Conservation (phyloP, 768 basidiomycete genomes). For the Suillus americanus region DNA sequence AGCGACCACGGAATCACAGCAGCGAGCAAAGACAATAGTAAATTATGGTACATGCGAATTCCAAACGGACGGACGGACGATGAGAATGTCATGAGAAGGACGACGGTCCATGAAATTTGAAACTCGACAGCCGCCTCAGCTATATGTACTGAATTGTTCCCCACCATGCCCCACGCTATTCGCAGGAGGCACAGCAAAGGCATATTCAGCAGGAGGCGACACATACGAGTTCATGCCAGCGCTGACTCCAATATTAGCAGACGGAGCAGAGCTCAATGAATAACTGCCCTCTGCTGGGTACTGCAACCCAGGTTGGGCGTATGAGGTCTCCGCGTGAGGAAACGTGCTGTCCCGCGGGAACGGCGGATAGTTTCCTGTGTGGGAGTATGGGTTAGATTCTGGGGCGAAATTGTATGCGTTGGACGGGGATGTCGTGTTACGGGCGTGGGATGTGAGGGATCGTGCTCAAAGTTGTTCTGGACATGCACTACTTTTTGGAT, state of each 20-base stretch:
- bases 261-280: constrained; percentile 2
- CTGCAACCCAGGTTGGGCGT: constrained; percentile 15
- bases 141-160: constrained; percentile 21
- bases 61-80: not conserved
- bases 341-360: constrained; percentile 13
- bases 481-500: constrained; percentile 20
- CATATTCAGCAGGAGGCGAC: constrained; percentile 20
- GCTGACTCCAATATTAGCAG: constrained; percentile 14
- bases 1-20: constrained; percentile 2
- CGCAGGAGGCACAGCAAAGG: constrained; percentile 14
- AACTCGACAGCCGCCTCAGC: not conserved
- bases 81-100: not conserved
- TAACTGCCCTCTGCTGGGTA: constrained; percentile 21
- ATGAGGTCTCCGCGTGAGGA: constrained; percentile 3
- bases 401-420: constrained; percentile 13
- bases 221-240: constrained; percentile 17
- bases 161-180: constrained; percentile 17
- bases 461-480: constrained; percentile 14
- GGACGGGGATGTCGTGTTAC: constrained; percentile 16
- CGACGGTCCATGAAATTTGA: not conserved
- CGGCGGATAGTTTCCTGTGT: constrained; percentile 14
- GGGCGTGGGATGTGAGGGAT: constrained; percentile 13
- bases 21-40: constrained; percentile 3
- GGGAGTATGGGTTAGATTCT: constrained; percentile 13
- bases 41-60: constrained; percentile 7